phyloP scores from a whole-genome alignment of 495 filamentous ascomycete genomes.

The Penicillium alfredii region DNA sequence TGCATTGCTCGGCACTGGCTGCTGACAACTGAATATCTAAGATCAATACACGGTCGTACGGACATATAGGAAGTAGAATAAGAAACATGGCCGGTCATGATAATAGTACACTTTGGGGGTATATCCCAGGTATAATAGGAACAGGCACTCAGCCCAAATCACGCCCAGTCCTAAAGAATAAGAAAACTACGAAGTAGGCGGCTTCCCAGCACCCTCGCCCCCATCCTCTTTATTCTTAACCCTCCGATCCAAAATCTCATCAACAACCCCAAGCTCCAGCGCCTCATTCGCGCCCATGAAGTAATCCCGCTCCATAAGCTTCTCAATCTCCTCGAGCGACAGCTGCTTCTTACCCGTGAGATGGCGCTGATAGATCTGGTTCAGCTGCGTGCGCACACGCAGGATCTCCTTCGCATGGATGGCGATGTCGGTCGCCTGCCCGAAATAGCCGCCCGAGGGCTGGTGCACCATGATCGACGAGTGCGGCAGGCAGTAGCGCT shows the following conservation, averaged over 20 bases:
- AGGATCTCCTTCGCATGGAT: slow-evolving; percentile 98
- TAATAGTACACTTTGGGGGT: slow-evolving; percentile 18
- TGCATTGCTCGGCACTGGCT: slow-evolving; percentile 7
- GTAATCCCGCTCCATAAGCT: slow-evolving; percentile 92
- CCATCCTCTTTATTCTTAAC: slow-evolving; percentile 31
- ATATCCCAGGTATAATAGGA: too few relatives aligned
- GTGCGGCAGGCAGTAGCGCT: slow-evolving; percentile 84
- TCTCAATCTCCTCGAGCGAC: slow-evolving; percentile 74
- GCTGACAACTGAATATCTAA: slow-evolving; percentile 2
- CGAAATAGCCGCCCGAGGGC: slow-evolving; percentile 83
- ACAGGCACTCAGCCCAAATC: too few relatives aligned
- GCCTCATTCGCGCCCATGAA: slow-evolving; percentile 89
- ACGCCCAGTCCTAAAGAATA: too few relatives aligned
- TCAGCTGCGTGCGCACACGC: slow-evolving; percentile 74
- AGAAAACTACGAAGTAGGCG: slow-evolving; percentile 11
- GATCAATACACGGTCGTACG: too few relatives aligned
- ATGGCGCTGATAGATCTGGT: slow-evolving; percentile 83
- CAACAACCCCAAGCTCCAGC: slow-evolving; percentile 81
- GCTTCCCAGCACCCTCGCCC: slow-evolving; percentile 17
- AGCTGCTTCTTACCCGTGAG: slow-evolving; percentile 64
- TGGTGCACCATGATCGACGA: slow-evolving; percentile 96
- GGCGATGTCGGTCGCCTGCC: slow-evolving; percentile 86
- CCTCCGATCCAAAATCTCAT: slow-evolving; percentile 71
- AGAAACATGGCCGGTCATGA: slow-evolving; percentile 8
- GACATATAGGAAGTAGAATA: too few relatives aligned